Base-by-base conservation (phyloP, 1,284 basidiomycete species). In the Leccinum griseonigrum region DNA sequence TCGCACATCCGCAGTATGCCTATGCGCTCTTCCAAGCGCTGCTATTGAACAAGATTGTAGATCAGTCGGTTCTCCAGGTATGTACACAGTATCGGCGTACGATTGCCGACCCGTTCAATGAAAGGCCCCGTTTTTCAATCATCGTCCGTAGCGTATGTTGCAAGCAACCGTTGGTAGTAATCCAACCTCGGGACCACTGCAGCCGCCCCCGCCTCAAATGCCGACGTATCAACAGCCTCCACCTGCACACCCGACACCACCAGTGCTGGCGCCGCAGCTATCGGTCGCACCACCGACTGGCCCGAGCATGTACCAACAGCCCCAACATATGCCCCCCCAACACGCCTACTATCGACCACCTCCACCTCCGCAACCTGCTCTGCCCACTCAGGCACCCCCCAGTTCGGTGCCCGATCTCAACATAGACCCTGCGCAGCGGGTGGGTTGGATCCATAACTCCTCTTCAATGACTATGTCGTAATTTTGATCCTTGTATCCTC, bases 11-110 rank as follows among this genome's bases (percentile, higher is more conserved):
- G 14, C 97, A 99, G 77, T 83, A 98, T 16, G 90, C 95, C 2
- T 99, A 98, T 73, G 97, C 97, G 1, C 83, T 99, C 18, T 98
- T 99, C 80, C 97, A 98, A 78, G 92, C 94, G 0, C 86, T 99
- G 71, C 80, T 99, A 5, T 81, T 98, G 62, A 94, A 97, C 83
- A 94, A 97, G 72, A 94, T 99, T 28, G 94, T 99, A 54, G 96
- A 98, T 68, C 86, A 91, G 1, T 84, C 86, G 2, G 88, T 98
- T 57, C 81, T 98, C 2, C 82, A 88, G 71, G 85, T 88, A 68
- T 70, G 82, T 71, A 43, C 18, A 46, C 57, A 5, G 31, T 48
- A 28, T 22, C 58, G 69, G 70, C 59, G 50, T 55, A 40, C 18
- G n/a, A 32, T 51, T 22, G 22, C 66, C 68, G 54, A 68, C 67